A percentile compares a stretch with the other conserved stretches of the same genome.
Evolutionary conservation across 371 early-diverging fungal genomes (phyloP).

Genomic region (Mortierella sp.): DNA sequence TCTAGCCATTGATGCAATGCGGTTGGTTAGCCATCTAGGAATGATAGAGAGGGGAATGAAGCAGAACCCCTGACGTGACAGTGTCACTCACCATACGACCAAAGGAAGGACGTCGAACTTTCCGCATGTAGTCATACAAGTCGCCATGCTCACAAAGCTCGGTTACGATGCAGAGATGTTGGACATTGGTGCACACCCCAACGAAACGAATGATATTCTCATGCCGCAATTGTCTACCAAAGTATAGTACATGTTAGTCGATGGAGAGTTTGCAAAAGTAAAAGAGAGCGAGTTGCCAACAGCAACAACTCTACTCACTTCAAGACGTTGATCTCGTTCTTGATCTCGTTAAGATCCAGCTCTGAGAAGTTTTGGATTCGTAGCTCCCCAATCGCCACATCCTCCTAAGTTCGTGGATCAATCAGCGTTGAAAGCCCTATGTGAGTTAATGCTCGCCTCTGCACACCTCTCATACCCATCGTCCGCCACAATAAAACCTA

Average conservation of each 20-base stretch:
- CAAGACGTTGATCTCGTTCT: slow-evolving; percentile 80
- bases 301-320: slow-evolving; percentile 61
- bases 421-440: not conserved
- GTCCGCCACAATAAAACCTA: too few relatives aligned
- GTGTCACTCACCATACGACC: not conserved
- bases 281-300: not conserved
- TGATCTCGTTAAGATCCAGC: slow-evolving; percentile 76
- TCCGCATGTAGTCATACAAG: slow-evolving; percentile 79
- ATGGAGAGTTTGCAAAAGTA: too few relatives aligned
- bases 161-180: slow-evolving; percentile 78
- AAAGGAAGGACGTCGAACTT: slow-evolving; percentile 65
- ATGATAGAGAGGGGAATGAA: too few relatives aligned
- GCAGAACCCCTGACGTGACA: too few relatives aligned
- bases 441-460: too few relatives aligned
- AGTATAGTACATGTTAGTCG: too few relatives aligned
- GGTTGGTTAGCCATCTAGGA: too few relatives aligned
- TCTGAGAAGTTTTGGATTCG: slow-evolving; percentile 72
- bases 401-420: too few relatives aligned
- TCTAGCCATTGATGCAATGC: too few relatives aligned
- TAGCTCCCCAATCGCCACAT: slow-evolving; percentile 80
- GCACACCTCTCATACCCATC: too few relatives aligned
- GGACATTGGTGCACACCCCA: slow-evolving; percentile 75
- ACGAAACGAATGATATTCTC: slow-evolving; percentile 82
- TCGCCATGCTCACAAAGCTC: slow-evolving; percentile 82
- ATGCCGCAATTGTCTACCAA: slow-evolving; percentile 76